A percentile compares a stretch with the other conserved stretches of the same genome.
Conservation (phyloP, 139 green algal genomes). For the Coelastrella sp. region DNA sequence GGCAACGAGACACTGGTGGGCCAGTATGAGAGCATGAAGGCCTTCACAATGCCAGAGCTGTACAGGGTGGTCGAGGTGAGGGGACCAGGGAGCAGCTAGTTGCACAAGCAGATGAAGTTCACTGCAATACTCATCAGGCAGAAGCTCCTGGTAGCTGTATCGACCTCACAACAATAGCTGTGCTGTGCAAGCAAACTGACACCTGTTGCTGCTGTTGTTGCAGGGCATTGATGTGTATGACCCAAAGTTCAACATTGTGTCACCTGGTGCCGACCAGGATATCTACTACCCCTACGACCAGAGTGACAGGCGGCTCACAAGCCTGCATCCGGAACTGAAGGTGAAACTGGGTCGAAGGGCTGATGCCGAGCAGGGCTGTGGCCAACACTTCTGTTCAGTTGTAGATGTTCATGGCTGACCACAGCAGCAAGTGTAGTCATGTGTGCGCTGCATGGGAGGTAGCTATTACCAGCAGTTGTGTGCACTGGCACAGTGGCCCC, state of each 20-base stretch:
- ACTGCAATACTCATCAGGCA: background rate
- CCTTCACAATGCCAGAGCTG: slow-evolving; percentile 86
- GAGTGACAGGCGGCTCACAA: slow-evolving; percentile 69
- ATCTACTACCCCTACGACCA: slow-evolving; percentile 87
- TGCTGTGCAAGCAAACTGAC: background rate
- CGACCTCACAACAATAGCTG: too few relatives aligned
- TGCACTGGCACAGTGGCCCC: too few relatives aligned
- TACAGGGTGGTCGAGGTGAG: slow-evolving; percentile 68
- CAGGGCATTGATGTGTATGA: slow-evolving; percentile 58
- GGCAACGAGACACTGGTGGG: slow-evolving; percentile 63
- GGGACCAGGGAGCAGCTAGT: background rate
- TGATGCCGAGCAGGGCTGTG: background rate
- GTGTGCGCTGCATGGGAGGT: too few relatives aligned
- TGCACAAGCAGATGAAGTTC: background rate
- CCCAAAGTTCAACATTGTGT: slow-evolving; percentile 89
- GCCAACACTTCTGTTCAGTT: too few relatives aligned
- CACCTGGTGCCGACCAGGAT: slow-evolving; percentile 79
- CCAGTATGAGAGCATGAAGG: slow-evolving; percentile 84
- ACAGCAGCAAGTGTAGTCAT: too few relatives aligned
- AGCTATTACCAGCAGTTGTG: too few relatives aligned
- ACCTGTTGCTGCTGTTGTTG: background rate
- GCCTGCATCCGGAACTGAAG: slow-evolving; percentile 72
- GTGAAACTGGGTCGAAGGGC: background rate
- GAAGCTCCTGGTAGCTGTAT: too few relatives aligned
- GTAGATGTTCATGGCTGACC: too few relatives aligned